Conservation (phyloP, 305 asterid genomes). For the Caryopteris hybrid region DNA sequence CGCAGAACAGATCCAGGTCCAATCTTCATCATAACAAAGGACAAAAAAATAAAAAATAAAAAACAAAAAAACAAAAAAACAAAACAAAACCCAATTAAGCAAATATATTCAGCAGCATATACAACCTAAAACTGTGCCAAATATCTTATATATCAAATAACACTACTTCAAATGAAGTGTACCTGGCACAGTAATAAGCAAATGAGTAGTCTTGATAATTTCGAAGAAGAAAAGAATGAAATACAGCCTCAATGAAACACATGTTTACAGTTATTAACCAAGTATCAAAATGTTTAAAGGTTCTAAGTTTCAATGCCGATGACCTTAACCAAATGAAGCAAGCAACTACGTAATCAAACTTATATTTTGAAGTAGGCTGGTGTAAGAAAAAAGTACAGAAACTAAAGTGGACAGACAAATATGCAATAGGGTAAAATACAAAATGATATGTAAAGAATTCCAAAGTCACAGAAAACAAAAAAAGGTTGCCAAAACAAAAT, state of each 20-base stretch:
- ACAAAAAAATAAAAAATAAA: slow-evolving; percentile 3
- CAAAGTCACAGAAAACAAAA: neutral
- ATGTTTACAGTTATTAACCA: neutral
- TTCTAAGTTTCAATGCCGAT: neutral
- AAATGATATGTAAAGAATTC: neutral
- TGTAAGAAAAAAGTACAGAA: neutral
- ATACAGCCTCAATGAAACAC: neutral
- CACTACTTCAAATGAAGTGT: slow-evolving; percentile 1
- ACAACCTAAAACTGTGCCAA: neutral
- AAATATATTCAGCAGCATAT: neutral
- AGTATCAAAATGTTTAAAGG: neutral
- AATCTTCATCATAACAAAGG: slow-evolving; percentile 48
- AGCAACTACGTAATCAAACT: neutral
- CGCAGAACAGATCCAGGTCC: slow-evolving; percentile 94
- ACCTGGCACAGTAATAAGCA: neutral
- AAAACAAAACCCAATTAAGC: slow-evolving; percentile 1
- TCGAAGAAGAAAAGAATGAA: neutral
- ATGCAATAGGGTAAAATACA: neutral
- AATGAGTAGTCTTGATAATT: neutral
- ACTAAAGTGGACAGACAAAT: neutral
- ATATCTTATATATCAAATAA: slow-evolving; percentile 1
- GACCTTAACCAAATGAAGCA: slow-evolving; percentile 1
- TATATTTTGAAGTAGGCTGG: neutral
- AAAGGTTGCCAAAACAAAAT: neutral
- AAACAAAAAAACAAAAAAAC: neutral